Percentiles rank a stretch among this genome's conserved stretches.
These are phyloP conservation scores for Alternaria infectoria DNA, from an alignment of 2,329 filamentous ascomycete genomes.

Conservation along the genomic window DNA sequence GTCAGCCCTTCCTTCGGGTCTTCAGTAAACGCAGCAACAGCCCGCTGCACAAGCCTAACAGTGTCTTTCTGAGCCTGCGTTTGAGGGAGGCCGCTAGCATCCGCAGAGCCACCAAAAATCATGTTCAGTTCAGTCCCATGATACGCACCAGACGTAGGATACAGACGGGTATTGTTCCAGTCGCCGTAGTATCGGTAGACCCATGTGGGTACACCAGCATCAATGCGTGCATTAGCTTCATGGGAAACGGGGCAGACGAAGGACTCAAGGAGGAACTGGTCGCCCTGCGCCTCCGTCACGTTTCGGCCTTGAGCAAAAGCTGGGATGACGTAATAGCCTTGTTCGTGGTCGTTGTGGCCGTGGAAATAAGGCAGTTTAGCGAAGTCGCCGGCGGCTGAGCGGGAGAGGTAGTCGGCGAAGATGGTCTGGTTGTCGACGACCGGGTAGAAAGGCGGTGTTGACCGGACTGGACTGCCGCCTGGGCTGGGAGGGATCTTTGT, in stretches of 20 bases:
- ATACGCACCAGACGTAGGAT: constrained; percentile 29
- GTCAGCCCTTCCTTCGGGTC: constrained; percentile 20
- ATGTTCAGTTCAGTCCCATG: constrained; percentile 32
- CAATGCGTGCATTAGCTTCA: constrained; percentile 12
- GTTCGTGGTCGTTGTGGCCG: constrained; percentile 27
- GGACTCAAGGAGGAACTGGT: constrained; percentile 19
- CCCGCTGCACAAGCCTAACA: constrained; percentile 20
- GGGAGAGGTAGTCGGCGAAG: constrained; percentile 28
- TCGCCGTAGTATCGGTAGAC: constrained; percentile 29
- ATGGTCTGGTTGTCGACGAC: constrained; percentile 25
- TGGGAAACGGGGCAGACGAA: constrained; percentile 24
- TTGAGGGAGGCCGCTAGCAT: constrained; percentile 18
- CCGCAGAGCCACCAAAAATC: constrained; percentile 28
- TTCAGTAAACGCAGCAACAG: constrained; percentile 25
- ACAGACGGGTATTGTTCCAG: constrained; percentile 26
- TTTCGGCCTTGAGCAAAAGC: constrained; percentile 25
- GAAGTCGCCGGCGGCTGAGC: constrained; percentile 14
- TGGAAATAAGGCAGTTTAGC: constrained; percentile 24
- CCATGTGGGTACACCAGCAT: constrained; percentile 20
- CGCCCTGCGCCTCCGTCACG: constrained; percentile 17
- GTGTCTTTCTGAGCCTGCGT: constrained; percentile 17
- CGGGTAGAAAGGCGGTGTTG: constrained; percentile 24
- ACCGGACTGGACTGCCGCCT: constrained; percentile 22
- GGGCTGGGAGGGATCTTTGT: constrained; percentile 21
- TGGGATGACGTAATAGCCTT: constrained; percentile 27